A percentile compares a stretch with the other conserved stretches of the same genome.
phyloP scores from a whole-genome alignment of 345 rosid species.

The Streptanthus diversifolius region DNA sequence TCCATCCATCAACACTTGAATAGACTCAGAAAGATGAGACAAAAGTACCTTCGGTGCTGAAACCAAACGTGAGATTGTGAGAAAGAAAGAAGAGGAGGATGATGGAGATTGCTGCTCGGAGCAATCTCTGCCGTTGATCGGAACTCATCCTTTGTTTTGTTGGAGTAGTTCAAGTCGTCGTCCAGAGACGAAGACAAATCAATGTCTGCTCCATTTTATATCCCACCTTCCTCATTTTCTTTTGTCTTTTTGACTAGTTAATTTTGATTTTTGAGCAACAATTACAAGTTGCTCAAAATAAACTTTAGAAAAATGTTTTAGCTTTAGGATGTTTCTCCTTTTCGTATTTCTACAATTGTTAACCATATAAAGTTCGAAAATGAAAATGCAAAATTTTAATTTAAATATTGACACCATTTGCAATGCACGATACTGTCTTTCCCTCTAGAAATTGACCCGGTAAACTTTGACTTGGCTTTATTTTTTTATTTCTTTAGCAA shows the following conservation, averaged over 20 bases:
- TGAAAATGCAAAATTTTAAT: background rate
- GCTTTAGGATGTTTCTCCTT: background rate
- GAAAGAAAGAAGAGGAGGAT: constrained; percentile 28
- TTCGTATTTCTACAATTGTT: constrained; percentile 11
- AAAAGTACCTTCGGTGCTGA: constrained; percentile 24
- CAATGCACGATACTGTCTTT: constrained; percentile 29
- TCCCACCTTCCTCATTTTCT: constrained; percentile 21
- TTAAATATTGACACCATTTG: constrained; percentile 22
- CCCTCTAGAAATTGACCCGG: constrained; percentile 24
- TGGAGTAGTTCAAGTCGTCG: constrained; percentile 35
- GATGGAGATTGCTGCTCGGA: constrained; percentile 58
- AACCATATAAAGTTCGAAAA: constrained; percentile 21
- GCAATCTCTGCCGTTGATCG: constrained; percentile 61
- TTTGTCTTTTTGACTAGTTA: constrained; percentile 1
- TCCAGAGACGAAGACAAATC: constrained; percentile 27
- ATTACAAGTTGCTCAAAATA: constrained; percentile 11
- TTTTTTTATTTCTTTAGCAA: background rate
- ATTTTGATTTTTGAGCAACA: constrained; percentile 8
- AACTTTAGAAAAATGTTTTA: background rate
- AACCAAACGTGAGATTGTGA: constrained; percentile 27
- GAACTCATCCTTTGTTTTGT: constrained; percentile 42
- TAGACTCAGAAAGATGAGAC: background rate
- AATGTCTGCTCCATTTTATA: constrained; percentile 31
- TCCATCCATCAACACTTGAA: background rate
- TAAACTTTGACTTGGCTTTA: constrained; percentile 18